A percentile compares a stretch with the other conserved stretches of the same genome.
Conservation (phyloP, 2,329 filamentous ascomycete genomes). For the Nannizziopsis arthrosporioides region DNA sequence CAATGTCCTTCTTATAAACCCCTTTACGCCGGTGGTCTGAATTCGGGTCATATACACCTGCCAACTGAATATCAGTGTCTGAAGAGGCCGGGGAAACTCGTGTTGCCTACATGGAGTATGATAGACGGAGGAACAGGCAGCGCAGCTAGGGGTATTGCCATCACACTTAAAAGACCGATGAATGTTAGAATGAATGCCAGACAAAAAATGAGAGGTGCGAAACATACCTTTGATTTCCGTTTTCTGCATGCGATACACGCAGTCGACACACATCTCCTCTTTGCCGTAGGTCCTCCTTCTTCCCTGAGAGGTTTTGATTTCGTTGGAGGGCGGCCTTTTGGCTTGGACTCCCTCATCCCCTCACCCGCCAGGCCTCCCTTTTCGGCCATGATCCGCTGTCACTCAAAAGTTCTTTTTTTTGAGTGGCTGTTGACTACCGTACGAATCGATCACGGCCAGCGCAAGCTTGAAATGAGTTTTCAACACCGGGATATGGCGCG, state of each 20-base stretch:
- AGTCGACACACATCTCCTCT: constrained; percentile 71
- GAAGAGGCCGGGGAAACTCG: not conserved
- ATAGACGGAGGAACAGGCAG: constrained; percentile 92
- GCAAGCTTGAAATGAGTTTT: too few relatives aligned
- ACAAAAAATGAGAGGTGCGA: not conserved
- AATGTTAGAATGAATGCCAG: not conserved
- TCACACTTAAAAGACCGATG: constrained; percentile 52
- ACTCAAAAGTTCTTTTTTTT: not conserved
- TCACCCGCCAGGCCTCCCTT: not conserved
- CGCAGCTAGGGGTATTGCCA: constrained; percentile 79
- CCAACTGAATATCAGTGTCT: not conserved
- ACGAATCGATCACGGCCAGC: too few relatives aligned
- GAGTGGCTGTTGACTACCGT: too few relatives aligned
- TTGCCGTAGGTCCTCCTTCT: constrained; percentile 30
- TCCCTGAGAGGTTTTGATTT: constrained; percentile 25
- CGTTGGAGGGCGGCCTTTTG: constrained; percentile 15
- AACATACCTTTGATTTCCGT: constrained; percentile 57
- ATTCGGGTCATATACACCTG: constrained; percentile 86
- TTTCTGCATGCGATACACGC: constrained; percentile 70
- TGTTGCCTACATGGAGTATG: constrained; percentile 30
- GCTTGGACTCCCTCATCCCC: constrained; percentile 8
- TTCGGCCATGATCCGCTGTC: not conserved
- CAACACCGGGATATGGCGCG: too few relatives aligned
- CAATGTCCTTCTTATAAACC: constrained; percentile 88
- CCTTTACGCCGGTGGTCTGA: constrained; percentile 94